Base-by-base conservation (phyloP, 2,329 filamentous ascomycete species). In the Onygenales sp. region DNA sequence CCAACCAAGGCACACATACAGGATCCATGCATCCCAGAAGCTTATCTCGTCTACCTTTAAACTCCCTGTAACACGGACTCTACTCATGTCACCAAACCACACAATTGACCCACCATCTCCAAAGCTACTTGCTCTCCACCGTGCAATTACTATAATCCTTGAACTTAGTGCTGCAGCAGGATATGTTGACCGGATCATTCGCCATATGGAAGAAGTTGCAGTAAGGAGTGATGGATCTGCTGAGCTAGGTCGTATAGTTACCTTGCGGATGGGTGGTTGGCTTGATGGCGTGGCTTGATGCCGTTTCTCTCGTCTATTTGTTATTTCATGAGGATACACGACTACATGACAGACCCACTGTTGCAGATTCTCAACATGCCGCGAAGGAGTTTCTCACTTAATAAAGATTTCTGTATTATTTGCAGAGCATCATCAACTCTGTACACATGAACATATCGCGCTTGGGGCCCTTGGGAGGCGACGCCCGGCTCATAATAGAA, bases 61-160 rank as follows among this genome's bases (percentile, higher is more conserved):
- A 51, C 53, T 69, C 21, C 68, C 68, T 44, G 44, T 68, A 32
- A 64, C 58, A 14, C 62, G 64, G 5, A 63, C 59, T 10, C 60
- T 69, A 13, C 63, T 59, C 55, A 55, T 66, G n/a, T 59, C 61
- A 10, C 43, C 57, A 7, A 56, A 55, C 42, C 58, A 55, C 27
- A 62, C 54, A 10, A 64, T 70, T 27, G 65, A 69, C 27, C 62
- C 67, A 14, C 67, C 67, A 3, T 66, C 58, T 27, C 58, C 63
- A 32, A 65, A 64, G 43, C 63, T 70, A 46, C 60, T 70, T n/a
- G 64, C 65, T 2, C 32, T 69, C 45, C 66, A 70, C 54, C 45
- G 62, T 47, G 65, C 66, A n/a, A 66, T 69, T 57, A 62, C 59
- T 8, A 58, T 65, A 51, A 66, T 71, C 42, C 60, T 70, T 21